A percentile compares a stretch with the other conserved stretches of the same genome.
Evolutionary conservation across 176 grass and related monocot genomes (phyloP).

Genomic region (Triticum monococcum): DNA sequence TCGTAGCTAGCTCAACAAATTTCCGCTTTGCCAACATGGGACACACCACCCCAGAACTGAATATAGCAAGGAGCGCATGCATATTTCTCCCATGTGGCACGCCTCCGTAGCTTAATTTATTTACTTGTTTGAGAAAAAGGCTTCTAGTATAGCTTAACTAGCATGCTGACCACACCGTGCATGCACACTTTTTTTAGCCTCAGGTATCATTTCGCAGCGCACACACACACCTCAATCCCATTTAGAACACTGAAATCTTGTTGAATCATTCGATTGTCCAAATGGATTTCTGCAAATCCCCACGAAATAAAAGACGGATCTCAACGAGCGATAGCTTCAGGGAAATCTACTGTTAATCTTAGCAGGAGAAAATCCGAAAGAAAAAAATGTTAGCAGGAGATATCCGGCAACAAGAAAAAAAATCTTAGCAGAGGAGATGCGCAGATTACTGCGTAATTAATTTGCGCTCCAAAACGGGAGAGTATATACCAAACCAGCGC

Average conservation of each 20-base stretch:
- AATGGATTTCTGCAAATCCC: neutral
- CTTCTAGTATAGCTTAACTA: neutral
- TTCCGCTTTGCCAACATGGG: conserved; percentile 52
- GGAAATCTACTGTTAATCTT: too few relatives aligned
- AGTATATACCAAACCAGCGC: neutral
- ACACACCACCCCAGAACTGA: conserved; percentile 7
- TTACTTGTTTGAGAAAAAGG: neutral
- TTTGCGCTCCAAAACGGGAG: neutral
- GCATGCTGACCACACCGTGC: neutral
- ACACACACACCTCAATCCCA: neutral
- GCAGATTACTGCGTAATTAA: neutral
- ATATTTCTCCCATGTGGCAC: neutral
- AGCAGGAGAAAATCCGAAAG: too few relatives aligned
- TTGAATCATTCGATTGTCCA: neutral
- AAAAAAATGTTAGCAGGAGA: neutral
- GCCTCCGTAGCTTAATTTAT: neutral
- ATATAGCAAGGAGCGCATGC: neutral
- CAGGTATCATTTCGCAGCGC: too few relatives aligned
- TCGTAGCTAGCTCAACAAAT: conserved; percentile 12
- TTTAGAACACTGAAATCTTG: neutral
- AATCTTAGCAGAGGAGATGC: neutral
- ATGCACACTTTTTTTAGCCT: neutral
- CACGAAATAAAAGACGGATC: neutral
- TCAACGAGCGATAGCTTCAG: neutral
- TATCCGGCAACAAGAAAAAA: neutral